Evolutionary conservation across 306 rosid species (phyloP).

Genomic region (Fragaria ananassa): DNA sequence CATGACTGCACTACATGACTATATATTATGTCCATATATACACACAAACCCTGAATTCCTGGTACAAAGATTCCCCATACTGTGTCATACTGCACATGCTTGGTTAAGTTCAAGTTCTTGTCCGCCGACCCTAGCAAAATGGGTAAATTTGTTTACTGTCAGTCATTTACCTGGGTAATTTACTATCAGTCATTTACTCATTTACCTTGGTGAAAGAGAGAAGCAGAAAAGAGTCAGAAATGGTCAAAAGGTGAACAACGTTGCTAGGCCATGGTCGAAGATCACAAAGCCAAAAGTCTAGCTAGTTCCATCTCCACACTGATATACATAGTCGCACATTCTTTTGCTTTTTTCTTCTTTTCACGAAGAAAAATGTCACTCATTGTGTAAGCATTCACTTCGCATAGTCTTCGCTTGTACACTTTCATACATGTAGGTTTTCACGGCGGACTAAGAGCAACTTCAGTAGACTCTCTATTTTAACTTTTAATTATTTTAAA

Average conservation of each 20-base stretch:
- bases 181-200: too few species aligned
- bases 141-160: background rate
- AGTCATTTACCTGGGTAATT: background rate
- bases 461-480: too few species aligned
- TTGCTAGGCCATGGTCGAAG: conserved; percentile 25
- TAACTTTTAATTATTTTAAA: too few species aligned
- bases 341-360: conserved; percentile 9
- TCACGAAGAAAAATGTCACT: conserved; percentile 1
- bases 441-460: too few species aligned
- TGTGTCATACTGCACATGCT: conserved; percentile 13
- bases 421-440: background rate
- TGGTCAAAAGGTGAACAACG: conserved; percentile 40
- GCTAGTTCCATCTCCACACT: background rate
- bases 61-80: conserved; percentile 1
- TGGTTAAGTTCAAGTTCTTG: background rate
- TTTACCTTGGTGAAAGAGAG: background rate
- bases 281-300: conserved; percentile 24
- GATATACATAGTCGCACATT: conserved; percentile 3
- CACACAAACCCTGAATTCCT: background rate
- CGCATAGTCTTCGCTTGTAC: background rate
- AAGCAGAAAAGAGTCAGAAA: conserved; percentile 17
- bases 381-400: background rate
- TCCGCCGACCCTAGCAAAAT: background rate
- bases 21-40: background rate
- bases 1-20: conserved; percentile 5